Evolutionary conservation across 495 filamentous ascomycete genomes (phyloP).

Genomic region (Symbiotaphrina buchneri): DNA sequence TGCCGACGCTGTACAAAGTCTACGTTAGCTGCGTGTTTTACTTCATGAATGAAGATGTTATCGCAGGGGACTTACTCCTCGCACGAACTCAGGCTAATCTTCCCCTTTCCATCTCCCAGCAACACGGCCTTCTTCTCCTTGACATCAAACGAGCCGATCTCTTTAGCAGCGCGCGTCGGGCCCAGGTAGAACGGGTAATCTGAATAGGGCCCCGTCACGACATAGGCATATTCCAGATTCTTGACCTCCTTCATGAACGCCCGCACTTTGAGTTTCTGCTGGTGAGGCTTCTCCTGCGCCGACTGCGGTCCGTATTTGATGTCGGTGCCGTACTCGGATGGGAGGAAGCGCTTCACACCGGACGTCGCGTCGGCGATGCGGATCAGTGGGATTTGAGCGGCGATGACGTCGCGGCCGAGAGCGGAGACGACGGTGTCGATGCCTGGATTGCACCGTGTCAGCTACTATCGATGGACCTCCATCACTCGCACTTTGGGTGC

Average conservation of each 20-base stretch:
- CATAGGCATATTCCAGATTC: slow-evolving; percentile 36
- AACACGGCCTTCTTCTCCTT: slow-evolving; percentile 31
- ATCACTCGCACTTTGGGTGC: not conserved
- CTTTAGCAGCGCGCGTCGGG: slow-evolving; percentile 11
- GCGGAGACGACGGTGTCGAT: slow-evolving; percentile 46
- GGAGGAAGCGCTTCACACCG: slow-evolving; percentile 41
- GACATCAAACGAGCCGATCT: slow-evolving; percentile 30
- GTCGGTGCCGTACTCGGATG: slow-evolving; percentile 55
- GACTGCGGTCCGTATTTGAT: slow-evolving; percentile 40
- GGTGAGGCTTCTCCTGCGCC: slow-evolving; percentile 39
- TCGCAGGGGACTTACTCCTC: slow-evolving; percentile 28
- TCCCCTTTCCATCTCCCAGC: slow-evolving; percentile 28
- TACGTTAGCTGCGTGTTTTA: not conserved
- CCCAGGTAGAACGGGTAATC: slow-evolving; percentile 42
- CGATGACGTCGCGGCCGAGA: slow-evolving; percentile 33
- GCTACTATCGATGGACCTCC: not conserved
- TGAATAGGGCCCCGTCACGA: slow-evolving; percentile 48
- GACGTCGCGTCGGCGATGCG: slow-evolving; percentile 28
- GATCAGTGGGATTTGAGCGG: slow-evolving; percentile 33
- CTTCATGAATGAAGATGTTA: not conserved
- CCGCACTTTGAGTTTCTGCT: slow-evolving; percentile 43
- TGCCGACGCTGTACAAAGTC: slow-evolving; percentile 29
- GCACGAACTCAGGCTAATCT: slow-evolving; percentile 42
- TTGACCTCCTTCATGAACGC: slow-evolving; percentile 28
- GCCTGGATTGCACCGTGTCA: too few relatives aligned